These are phyloP conservation scores for Lophium mytilinum DNA, from an alignment of 495 filamentous ascomycete species.

Conservation along the genomic window DNA sequence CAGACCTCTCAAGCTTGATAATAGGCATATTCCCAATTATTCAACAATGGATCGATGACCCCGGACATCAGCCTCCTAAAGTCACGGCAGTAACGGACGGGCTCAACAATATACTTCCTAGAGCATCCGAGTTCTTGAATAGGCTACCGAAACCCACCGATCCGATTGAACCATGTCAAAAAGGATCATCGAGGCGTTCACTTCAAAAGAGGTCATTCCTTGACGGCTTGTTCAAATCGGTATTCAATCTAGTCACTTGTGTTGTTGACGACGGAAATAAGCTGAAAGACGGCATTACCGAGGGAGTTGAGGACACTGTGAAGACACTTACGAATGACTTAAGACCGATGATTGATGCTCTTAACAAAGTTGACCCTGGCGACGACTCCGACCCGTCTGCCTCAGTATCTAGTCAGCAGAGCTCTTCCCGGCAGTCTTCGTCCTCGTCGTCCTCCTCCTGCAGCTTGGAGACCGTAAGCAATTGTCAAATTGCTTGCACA, in stretches of 20 bases:
- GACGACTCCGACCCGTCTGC: not conserved
- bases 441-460: not conserved
- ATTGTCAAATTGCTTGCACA: conserved; percentile 2
- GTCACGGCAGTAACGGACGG: not conserved
- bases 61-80: not conserved
- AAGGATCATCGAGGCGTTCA: not conserved
- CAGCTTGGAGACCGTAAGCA: conserved; percentile 1
- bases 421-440: not conserved
- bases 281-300: not conserved
- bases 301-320: not conserved
- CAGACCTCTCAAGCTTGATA: not conserved
- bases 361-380: not conserved
- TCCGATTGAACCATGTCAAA: not conserved
- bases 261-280: conserved; percentile 2
- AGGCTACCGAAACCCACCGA: not conserved
- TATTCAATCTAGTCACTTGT: not conserved
- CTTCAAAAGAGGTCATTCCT: not conserved
- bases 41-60: not conserved
- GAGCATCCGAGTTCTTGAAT: not conserved
- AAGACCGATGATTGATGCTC: conserved; percentile 1
- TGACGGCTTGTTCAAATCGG: conserved; percentile 1
- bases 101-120: not conserved
- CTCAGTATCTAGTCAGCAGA: not conserved
- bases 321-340: not conserved
- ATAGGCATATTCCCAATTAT: conserved; percentile 1